Conservation (phyloP, 2,329 filamentous ascomycete genomes). For the Sporothrix globosa region DNA sequence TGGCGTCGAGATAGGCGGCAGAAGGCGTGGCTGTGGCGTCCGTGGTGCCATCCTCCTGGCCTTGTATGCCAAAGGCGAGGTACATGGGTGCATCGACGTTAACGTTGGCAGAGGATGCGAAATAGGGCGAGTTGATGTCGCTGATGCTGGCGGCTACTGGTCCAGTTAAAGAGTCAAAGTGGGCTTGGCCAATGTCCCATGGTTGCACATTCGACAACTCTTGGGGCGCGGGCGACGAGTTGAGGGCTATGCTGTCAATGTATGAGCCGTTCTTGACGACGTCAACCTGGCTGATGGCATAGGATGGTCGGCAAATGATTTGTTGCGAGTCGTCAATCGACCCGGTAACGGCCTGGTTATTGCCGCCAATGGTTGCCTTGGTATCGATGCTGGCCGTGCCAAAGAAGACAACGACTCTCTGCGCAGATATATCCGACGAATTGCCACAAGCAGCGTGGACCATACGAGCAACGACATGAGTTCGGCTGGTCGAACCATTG, state of each 20-base stretch:
- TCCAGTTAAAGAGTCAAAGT: slow-evolving; percentile 38
- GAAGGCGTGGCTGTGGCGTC: slow-evolving; percentile 34
- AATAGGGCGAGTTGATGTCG: slow-evolving; percentile 40
- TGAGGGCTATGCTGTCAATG: slow-evolving; percentile 35
- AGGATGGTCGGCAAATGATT: slow-evolving; percentile 41
- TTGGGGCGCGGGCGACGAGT: slow-evolving; percentile 21
- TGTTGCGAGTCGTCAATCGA: slow-evolving; percentile 39
- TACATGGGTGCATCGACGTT: slow-evolving; percentile 44
- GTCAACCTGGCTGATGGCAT: slow-evolving; percentile 37
- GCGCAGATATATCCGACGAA: slow-evolving; percentile 30
- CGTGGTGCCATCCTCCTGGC: slow-evolving; percentile 35
- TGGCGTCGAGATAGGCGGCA: slow-evolving; percentile 38
- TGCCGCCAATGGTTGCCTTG: neutral
- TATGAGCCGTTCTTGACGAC: slow-evolving; percentile 38
- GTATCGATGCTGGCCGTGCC: slow-evolving; percentile 35
- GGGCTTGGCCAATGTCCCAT: slow-evolving; percentile 39
- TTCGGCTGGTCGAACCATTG: slow-evolving; percentile 25
- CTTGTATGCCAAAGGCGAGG: slow-evolving; percentile 41
- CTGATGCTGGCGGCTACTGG: slow-evolving; percentile 24
- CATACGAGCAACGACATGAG: slow-evolving; percentile 37
- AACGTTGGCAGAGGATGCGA: slow-evolving; percentile 35
- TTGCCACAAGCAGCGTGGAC: slow-evolving; percentile 13
- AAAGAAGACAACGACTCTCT: slow-evolving; percentile 39
- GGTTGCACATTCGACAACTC: slow-evolving; percentile 37
- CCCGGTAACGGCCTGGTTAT: slow-evolving; percentile 35